Conservation (phyloP, 2,329 filamentous ascomycete genomes). For the Ophiostoma piceae region DNA sequence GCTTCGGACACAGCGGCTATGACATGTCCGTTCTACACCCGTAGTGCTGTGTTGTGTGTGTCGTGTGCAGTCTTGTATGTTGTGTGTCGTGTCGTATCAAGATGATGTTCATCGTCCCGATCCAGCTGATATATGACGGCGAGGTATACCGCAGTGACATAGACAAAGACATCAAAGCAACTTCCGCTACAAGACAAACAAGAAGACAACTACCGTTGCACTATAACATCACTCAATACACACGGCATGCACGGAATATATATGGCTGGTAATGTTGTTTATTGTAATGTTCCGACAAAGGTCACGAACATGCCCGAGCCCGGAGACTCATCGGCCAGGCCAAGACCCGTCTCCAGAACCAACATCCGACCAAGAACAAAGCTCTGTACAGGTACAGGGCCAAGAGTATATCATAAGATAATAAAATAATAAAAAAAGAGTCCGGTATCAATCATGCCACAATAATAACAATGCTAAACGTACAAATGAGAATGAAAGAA, state of each 20-base stretch:
- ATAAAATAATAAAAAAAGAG: constrained; percentile 14
- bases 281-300: neutral
- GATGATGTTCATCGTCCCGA: neutral
- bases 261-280: constrained; percentile 1
- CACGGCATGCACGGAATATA: neutral
- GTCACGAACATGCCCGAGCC: neutral
- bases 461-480: constrained; percentile 13
- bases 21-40: neutral
- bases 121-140: neutral
- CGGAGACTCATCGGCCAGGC: neutral
- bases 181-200: neutral
- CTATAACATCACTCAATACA: neutral
- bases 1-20: neutral
- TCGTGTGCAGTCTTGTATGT: neutral
- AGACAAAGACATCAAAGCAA: neutral
- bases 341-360: constrained; percentile 3
- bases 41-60: neutral
- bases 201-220: neutral
- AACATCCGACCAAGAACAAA: constrained; percentile 3
- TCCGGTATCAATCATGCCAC: constrained; percentile 16
- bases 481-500: neutral
- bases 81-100: neutral
- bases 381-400: neutral
- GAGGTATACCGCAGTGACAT: neutral
- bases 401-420: constrained; percentile 3